Conservation (phyloP, 257 asterid genomes). For the Capsicum chinense region DNA sequence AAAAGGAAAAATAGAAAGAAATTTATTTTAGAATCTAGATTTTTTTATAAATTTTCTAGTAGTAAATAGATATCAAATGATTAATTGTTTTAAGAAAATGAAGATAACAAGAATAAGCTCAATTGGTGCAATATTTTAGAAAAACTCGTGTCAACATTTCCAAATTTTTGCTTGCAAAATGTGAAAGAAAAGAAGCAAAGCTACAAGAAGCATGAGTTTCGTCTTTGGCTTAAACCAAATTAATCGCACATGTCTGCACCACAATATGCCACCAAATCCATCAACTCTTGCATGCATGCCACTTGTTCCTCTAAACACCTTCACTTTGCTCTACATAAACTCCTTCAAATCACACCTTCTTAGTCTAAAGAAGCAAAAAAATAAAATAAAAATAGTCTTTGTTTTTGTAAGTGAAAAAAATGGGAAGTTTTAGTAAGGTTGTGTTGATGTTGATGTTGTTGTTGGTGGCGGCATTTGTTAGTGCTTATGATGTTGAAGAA, state of each 20-base stretch:
- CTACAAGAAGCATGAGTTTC: not conserved
- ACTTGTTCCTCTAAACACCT: constrained; percentile 44
- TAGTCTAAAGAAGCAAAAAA: not conserved
- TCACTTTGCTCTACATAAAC: constrained; percentile 45
- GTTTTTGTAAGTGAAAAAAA: not conserved
- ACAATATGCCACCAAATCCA: constrained; percentile 52
- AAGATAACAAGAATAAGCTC: no score
- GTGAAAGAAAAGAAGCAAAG: not conserved
- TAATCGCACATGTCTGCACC: constrained; percentile 41
- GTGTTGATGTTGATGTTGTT: constrained; percentile 36
- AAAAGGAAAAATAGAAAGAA: no score
- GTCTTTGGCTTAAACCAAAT: not conserved
- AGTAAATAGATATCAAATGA: no score
- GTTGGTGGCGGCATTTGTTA: constrained; percentile 36
- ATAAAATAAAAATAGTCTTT: not conserved
- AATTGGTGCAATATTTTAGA: no score
- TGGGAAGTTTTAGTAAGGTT: constrained; percentile 33
- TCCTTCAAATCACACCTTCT: not conserved
- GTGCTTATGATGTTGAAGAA: constrained; percentile 26
- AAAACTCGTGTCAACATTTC: not conserved
- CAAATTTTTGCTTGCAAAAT: not conserved
- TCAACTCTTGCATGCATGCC: constrained; percentile 63
- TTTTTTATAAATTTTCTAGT: no score
- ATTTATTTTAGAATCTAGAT: no score
- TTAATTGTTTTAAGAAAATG: no score